Conservation (phyloP, 2,329 filamentous ascomycete species). For the Aspergillus melleus region DNA sequence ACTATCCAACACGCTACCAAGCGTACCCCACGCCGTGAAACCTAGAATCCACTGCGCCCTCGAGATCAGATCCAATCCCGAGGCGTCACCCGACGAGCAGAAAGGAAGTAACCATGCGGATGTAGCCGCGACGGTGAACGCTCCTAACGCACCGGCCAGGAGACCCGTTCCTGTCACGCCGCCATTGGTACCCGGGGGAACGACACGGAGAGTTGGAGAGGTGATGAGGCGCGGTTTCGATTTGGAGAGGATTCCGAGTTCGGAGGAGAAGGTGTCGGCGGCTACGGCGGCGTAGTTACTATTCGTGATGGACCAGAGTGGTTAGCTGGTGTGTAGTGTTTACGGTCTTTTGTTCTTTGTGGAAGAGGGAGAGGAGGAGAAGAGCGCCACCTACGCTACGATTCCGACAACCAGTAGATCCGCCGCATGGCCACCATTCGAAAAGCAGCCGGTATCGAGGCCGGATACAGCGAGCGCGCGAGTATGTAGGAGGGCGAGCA, state of each 20-base stretch:
- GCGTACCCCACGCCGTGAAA: conserved; percentile 69
- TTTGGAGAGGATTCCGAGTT: conserved; percentile 85
- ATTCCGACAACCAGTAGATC: conserved; percentile 43
- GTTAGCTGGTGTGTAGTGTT: not conserved
- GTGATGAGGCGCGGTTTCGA: conserved; percentile 81
- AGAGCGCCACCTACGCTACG: conserved; percentile 37
- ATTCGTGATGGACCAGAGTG: not conserved
- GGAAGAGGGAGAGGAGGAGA: not conserved
- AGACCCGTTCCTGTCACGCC: conserved; percentile 79
- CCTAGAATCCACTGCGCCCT: conserved; percentile 45
- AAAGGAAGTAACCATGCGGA: conserved; percentile 69
- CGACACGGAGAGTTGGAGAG: conserved; percentile 70
- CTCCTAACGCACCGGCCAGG: conserved; percentile 70
- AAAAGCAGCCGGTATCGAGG: conserved; percentile 38
- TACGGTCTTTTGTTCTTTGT: not conserved
- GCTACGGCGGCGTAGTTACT: conserved; percentile 86
- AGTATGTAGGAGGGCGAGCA: conserved; percentile 58
- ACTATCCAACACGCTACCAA: conserved; percentile 85
- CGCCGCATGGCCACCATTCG: conserved; percentile 29
- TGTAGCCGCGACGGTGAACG: conserved; percentile 67
- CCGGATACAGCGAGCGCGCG: conserved; percentile 37
- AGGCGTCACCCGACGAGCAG: conserved; percentile 46
- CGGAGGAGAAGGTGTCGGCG: conserved; percentile 91
- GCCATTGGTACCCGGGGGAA: conserved; percentile 90
- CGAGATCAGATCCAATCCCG: conserved; percentile 41